Evolutionary conservation across 345 rosid species (phyloP), one percentile per base, ranked within the genome.

Genomic region (Barbarea vulgaris): DNA sequence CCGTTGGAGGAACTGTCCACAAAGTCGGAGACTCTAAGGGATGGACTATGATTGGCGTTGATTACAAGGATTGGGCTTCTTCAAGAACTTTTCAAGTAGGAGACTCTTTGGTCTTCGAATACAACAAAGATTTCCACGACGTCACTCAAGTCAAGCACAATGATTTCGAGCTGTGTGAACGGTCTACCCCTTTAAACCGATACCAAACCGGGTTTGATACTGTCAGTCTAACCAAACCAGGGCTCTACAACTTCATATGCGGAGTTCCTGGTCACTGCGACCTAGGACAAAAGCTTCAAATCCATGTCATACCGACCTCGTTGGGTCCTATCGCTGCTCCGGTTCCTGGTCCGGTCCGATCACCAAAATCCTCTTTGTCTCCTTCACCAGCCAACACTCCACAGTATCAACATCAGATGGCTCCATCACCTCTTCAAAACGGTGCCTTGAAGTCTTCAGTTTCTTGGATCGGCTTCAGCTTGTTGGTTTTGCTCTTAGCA

Each of bases 81-180:
- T 42, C 67, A n/a, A 72, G 15, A 62, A 72, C 58, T 24, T 61
- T 72, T 13, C 27, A 72, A 33, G 60, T 72, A 0, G 76, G 76
- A 8, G 76, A 72, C 76, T 21, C 76, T 72, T 37, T 72, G 28
- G 50, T 61, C 5, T 72, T 72, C 12, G 3, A 4, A 13, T 72
- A 60, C 69, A 37, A 60, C 58, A 72, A 47, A 4, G 36, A 27
- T 7, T 72, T 13, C 11, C 76, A 72, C 5, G 68, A 72, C 14
- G 68, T 72, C 9, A 37, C 34, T 7, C 19, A 72, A 60, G 69
- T 71, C 62, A 53, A 5, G n/a, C 39, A n/a, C 19, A 27, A 57
- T 12, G 56, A 69, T 57, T 69, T 42, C 22, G 11, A 42, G 44
- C 6, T 19, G 1, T 69, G 76, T 9, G 13, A 72, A 0, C 10